phyloP scores from a whole-genome alignment of 1,284 basidiomycete species.

The Kalmanozyma brasiliensis region DNA sequence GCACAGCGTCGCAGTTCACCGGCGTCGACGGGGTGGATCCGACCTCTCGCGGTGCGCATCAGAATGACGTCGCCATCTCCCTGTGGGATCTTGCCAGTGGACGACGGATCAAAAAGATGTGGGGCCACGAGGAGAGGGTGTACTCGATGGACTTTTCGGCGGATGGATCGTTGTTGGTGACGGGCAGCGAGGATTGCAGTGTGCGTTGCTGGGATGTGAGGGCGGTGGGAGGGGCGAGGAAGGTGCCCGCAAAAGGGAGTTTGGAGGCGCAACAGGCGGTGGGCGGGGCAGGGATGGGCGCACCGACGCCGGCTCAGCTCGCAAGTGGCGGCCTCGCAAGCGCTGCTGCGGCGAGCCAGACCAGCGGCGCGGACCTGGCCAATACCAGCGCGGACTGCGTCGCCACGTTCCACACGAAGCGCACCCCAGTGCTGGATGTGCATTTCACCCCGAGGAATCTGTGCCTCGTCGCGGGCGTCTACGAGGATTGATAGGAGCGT shows the following conservation, averaged over 20 bases:
- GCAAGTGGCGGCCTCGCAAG: slow-evolving; percentile 6
- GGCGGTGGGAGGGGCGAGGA: slow-evolving; percentile 72
- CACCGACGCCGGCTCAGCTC: slow-evolving; percentile 7
- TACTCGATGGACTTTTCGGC: slow-evolving; percentile 91
- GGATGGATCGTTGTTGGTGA: slow-evolving; percentile 88
- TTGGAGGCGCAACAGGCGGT: slow-evolving; percentile 30
- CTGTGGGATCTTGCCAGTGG: slow-evolving; percentile 96
- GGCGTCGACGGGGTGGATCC: slow-evolving; percentile 24
- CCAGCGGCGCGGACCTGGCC: slow-evolving; percentile 15
- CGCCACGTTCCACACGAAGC: slow-evolving; percentile 91
- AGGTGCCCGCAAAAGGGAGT: slow-evolving; percentile 15
- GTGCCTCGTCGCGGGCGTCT: slow-evolving; percentile 82
- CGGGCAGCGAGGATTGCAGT: slow-evolving; percentile 90
- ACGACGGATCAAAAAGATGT: slow-evolving; percentile 94
- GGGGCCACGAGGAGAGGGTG: slow-evolving; percentile 87
- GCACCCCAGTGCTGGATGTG: slow-evolving; percentile 89
- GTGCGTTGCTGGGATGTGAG: slow-evolving; percentile 97
- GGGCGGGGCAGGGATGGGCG: slow-evolving; percentile 4
- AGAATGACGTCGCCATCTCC: slow-evolving; percentile 88
- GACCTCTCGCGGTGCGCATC: slow-evolving; percentile 9
- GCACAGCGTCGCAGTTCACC: slow-evolving; percentile 36
- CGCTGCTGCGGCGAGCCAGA: slow-evolving; percentile 11
- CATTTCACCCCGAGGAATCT: slow-evolving; percentile 95
- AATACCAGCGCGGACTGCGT: slow-evolving; percentile 77
- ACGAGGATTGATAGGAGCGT: slow-evolving; percentile 39